Evolutionary conservation across 371 early-diverging fungal species (phyloP).

Genomic region (Funneliformis caledonium): DNA sequence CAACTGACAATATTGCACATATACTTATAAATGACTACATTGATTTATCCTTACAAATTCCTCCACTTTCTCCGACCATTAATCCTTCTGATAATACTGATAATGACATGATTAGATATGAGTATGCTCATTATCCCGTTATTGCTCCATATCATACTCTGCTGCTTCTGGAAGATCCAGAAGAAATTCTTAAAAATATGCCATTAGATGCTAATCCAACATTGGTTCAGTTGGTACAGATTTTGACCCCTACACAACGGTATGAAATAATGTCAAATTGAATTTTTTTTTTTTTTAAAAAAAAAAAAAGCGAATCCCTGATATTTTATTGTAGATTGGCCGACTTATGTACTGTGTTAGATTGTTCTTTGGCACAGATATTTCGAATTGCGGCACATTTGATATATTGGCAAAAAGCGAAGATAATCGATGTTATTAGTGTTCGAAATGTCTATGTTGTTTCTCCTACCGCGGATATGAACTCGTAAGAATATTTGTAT

Average conservation of each 20-base stretch:
- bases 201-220: conserved; percentile 86
- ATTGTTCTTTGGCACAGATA: conserved; percentile 90
- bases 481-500: conserved; percentile 53
- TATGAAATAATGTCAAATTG: conserved; percentile 41
- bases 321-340: conserved; percentile 60
- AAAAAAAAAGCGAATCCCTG: not conserved
- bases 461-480: conserved; percentile 66
- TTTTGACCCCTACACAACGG: conserved; percentile 87
- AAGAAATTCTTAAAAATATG: conserved; percentile 77
- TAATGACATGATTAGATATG: conserved; percentile 61
- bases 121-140: conserved; percentile 70
- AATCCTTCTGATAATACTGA: conserved; percentile 46
- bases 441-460: conserved; percentile 82
- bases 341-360: conserved; percentile 77
- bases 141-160: conserved; percentile 88
- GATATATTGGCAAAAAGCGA: conserved; percentile 90
- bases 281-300: not conserved
- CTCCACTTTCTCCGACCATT: conserved; percentile 49
- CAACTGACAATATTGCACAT: conserved; percentile 62
- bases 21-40: conserved; percentile 79
- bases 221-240: conserved; percentile 81
- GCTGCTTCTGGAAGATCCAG: conserved; percentile 81
- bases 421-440: conserved; percentile 81
- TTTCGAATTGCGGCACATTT: conserved; percentile 89
- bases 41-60: conserved; percentile 76